Base-by-base conservation (phyloP, 2,329 filamentous ascomycete genomes). In the Botryotinia globosa region DNA sequence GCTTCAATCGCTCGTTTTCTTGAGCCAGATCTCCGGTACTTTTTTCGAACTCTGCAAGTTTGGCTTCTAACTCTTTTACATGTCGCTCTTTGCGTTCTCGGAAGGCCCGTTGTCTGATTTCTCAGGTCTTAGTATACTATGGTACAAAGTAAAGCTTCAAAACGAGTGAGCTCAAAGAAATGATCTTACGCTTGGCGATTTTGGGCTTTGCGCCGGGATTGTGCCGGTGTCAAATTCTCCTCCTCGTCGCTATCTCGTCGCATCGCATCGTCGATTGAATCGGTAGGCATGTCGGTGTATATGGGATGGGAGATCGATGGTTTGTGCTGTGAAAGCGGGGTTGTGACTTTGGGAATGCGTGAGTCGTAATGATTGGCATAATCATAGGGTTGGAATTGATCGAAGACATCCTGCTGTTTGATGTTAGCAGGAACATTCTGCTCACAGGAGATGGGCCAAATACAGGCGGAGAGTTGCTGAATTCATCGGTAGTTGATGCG, bases 41-140 rank as follows among this genome's bases (percentile, higher is more conserved):
- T 74, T 90, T 89, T 80, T 97, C 92, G 45, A 98, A 89, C 66
- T 85, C 87, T 67, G 89, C 91, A 42, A 98, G 89, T 81, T 97
- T 96, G 73, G 90, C 88, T 83, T 98, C 94, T 37, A 98, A 90
- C 74, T 98, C 94, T 81, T 94, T 94, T 75, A 98, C 94, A 80
- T 97, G 94, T 73, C 91, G 91, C 82, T 98, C 95, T 82, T 98
- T 98, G 77, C 95, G 91, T 83, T 98, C 95, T 74, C 95, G 93
- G 82, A 98, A 98, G 45, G 96, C 95, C 78, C 95, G 91, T 86
- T 98, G 96, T 65, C 95, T 98, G 72, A 25, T 14, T 42, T 42
- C n/a, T 54, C 4, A 54, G 9, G 25, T 44, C 29, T 66, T 56
- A 66, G 61, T 37, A 66, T 32, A 32, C 9, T 42, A 51, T n/a